These are phyloP conservation scores for Tricholomella constricta DNA, from an alignment of 768 basidiomycete species.

Conservation along the genomic window DNA sequence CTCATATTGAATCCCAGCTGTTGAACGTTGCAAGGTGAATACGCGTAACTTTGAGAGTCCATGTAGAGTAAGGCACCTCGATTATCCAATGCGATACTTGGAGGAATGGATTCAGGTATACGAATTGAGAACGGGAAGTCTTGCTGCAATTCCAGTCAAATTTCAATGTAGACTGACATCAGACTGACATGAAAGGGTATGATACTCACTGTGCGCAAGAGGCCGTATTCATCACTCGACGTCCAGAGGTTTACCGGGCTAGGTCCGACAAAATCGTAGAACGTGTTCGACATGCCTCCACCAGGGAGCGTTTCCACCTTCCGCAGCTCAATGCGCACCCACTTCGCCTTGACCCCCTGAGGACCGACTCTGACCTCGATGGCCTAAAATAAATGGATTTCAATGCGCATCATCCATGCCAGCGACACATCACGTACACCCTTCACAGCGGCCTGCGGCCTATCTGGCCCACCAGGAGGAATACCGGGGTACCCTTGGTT, in stretches of 20 bases:
- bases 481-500: conserved; percentile 82
- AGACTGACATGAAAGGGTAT: background rate
- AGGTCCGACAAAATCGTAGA: conserved; percentile 78
- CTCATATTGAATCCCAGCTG: conserved; percentile 88
- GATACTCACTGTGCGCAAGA: conserved; percentile 63
- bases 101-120: conserved; percentile 90
- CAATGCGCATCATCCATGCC: conserved; percentile 3
- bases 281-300: conserved; percentile 67
- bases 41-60: background rate
- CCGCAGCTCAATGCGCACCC: conserved; percentile 88
- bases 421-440: conserved; percentile 57
- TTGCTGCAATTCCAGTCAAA: conserved; percentile 47
- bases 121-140: conserved; percentile 91
- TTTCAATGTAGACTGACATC: conserved; percentile 2
- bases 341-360: conserved; percentile 85
- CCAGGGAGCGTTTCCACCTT: conserved; percentile 86
- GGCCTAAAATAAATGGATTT: conserved; percentile 55
- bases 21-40: background rate
- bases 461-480: conserved; percentile 71
- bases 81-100: conserved; percentile 78
- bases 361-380: conserved; percentile 81
- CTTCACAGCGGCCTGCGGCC: conserved; percentile 83
- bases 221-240: conserved; percentile 71
- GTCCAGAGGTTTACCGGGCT: conserved; percentile 86
- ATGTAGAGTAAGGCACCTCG: too few relatives aligned